Conservation (phyloP, 192 early-diverging fungal genomes). For the Umbelopsis sp. region DNA sequence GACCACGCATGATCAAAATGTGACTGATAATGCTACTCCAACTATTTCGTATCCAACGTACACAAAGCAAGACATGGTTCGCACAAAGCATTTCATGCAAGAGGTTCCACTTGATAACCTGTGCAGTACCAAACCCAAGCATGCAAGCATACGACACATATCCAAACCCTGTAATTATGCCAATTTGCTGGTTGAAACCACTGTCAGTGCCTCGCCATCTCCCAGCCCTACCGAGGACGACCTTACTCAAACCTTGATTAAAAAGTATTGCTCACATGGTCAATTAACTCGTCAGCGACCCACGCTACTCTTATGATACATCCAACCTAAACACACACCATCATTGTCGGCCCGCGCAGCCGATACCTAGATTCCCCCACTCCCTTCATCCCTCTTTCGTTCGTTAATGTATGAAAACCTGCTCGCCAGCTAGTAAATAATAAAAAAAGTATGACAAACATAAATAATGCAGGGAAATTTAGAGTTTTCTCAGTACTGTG, state of each 20-base stretch:
- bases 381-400: no score
- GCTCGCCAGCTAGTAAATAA: no score
- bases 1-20: background rate
- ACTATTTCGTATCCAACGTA: constrained; percentile 11
- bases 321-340: no score
- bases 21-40: background rate
- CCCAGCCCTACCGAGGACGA: background rate
- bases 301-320: background rate
- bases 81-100: constrained; percentile 16
- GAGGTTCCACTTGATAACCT: background rate
- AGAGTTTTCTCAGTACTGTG: no score
- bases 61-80: constrained; percentile 1
- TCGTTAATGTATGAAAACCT: no score
- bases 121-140: constrained; percentile 1
- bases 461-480: no score
- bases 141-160: constrained; percentile 10
- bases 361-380: no score
- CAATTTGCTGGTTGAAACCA: background rate
- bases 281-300: background rate
- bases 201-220: background rate
- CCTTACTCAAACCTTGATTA: constrained; percentile 1
- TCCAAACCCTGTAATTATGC: constrained; percentile 19
- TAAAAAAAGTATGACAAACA: no score
- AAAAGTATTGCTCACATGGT: constrained; percentile 5
- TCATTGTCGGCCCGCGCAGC: no score